Evolutionary conservation across 805 yeast species (phyloP), one percentile per base, ranked within the genome.

Genomic region (Saccharomycopsis microspora): DNA sequence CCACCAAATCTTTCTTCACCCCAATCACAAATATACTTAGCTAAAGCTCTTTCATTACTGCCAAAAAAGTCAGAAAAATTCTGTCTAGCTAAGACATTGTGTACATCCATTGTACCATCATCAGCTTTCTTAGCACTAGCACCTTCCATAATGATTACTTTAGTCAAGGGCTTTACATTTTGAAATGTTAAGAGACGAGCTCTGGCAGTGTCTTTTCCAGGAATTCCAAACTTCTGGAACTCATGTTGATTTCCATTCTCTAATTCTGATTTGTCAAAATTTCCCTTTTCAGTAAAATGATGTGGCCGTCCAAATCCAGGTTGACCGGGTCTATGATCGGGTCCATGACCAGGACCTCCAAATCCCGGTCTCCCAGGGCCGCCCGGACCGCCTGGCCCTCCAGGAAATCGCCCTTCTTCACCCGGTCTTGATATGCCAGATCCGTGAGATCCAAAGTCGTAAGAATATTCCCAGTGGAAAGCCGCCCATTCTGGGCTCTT

Each of bases 51-150:
- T 57, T 80, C 85, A 39, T 62, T 49, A 53, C 64, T 60, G 1
- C 56, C 59, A 37, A 35, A 46, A 30, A 42, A 46, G 4, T 40
- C 6, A 29, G 54, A 53, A 3, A 56, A 60, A 35, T 62, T 62
- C 39, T 52, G 43, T 54, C 68, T 58, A 27, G 78, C 64, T 3
- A 72, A 55, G 43, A 75, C 47, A 42, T 60, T 60, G 54, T 76
- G 80, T 1, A 76, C 69, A 56, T 80, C 85, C 83, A 77, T 77
- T 56, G 75, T 79, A 4, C 84, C 84, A 1, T 76, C 67, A 1
- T 47, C 38, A 0, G 70, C 62, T 57, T 78, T 79, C 0, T 83
- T 76, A n/a, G 83, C 85, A 32, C 82, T 76, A 0, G 84, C 82
- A 4, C 85, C 85, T 52, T 79, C 84, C n/a, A 80, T 57, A 44